Percentiles rank a stretch among this genome's conserved stretches.
phyloP scores from a whole-genome alignment of 2,329 filamentous ascomycete genomes.

The Bipolaris zeicola region DNA sequence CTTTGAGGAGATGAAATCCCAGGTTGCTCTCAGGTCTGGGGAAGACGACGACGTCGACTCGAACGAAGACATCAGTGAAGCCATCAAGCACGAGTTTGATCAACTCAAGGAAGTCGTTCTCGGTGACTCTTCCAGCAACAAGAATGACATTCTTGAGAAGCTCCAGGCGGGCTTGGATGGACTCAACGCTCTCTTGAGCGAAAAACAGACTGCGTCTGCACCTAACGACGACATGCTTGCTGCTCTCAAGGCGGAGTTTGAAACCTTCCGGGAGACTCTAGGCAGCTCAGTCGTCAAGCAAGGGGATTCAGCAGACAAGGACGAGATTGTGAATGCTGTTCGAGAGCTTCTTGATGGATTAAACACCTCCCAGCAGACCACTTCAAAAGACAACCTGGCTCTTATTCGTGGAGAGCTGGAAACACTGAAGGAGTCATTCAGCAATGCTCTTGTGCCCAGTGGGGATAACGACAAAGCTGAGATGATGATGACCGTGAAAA shows the following conservation, averaged over 20 bases:
- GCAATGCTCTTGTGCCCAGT: slow-evolving; percentile 50
- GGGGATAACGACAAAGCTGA: slow-evolving; percentile 48
- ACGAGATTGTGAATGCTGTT: slow-evolving; percentile 74
- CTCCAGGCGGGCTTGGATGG: slow-evolving; percentile 60
- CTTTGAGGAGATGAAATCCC: slow-evolving; percentile 50
- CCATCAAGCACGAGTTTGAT: slow-evolving; percentile 82
- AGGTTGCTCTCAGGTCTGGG: slow-evolving; percentile 45
- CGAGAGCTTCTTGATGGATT: slow-evolving; percentile 55
- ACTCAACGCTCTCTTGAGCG: slow-evolving; percentile 53
- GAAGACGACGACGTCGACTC: slow-evolving; percentile 47
- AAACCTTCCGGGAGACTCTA: slow-evolving; percentile 64
- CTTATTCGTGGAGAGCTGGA: slow-evolving; percentile 53
- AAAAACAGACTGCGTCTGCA: slow-evolving; percentile 30
- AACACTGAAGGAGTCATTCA: slow-evolving; percentile 50
- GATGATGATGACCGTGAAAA: slow-evolving; percentile 48
- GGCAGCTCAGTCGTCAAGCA: slow-evolving; percentile 57
- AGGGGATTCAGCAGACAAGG: slow-evolving; percentile 57
- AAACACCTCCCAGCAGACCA: slow-evolving; percentile 49
- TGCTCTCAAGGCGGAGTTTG: slow-evolving; percentile 64
- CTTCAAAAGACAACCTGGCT: slow-evolving; percentile 50
- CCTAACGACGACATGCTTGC: slow-evolving; percentile 54
- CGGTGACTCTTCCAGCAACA: slow-evolving; percentile 60
- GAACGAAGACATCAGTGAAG: slow-evolving; percentile 62
- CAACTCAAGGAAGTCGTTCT: slow-evolving; percentile 79
- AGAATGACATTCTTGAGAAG: slow-evolving; percentile 66